Base-by-base conservation (phyloP, 1,139 yeast genomes). In the Saccharomycopsis hybrid region DNA sequence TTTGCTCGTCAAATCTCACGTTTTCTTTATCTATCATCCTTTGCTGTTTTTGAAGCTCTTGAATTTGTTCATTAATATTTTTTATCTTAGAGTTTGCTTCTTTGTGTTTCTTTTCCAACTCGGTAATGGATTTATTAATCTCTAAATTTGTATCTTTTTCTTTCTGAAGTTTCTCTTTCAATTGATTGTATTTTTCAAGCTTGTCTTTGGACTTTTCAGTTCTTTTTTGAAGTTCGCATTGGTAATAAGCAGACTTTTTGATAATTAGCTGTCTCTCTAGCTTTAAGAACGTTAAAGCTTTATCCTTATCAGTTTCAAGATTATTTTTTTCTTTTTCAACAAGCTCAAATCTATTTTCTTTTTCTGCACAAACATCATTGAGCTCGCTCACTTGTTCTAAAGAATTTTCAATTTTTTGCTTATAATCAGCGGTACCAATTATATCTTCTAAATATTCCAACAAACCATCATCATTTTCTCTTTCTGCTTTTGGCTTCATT, bases 401-500 rank as follows among this genome's bases (percentile, higher is more conserved):
- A 31, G 81, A 74, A 32, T 78, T 78, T 60, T 87, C 96, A 53
- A 94, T 89, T 44, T 81, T 68, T 45, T 74, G 72, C 63, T 92
- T 90, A 63, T 90, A 94, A 49, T 77, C 76, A 0, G 97, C 74
- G 0, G 99, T 94, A 2, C 98, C 99, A 52, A 94, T 92, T 49
- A 94, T 92, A 69, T 94, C 98, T 63, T 94, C 99, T 54, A 94
- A 69, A 63, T 92, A 94, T 62, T 94, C 99, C 45, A 94, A 67
- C 36, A 94, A 70, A 0, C 99, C 99, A 63, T 92, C 98, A 59
- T 92, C 98, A 57, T 80, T 81, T 51, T 89, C 96, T 48, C 75
- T 78, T 60, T 92, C 97, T 0, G 97, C 97, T 62, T 92, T 92
- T 7, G 98, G 86, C 62, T 90, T 90, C 99, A 94, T 94, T 65